Base-by-base conservation (phyloP, 2,329 filamentous ascomycete genomes). In the Fusarium papillatum region DNA sequence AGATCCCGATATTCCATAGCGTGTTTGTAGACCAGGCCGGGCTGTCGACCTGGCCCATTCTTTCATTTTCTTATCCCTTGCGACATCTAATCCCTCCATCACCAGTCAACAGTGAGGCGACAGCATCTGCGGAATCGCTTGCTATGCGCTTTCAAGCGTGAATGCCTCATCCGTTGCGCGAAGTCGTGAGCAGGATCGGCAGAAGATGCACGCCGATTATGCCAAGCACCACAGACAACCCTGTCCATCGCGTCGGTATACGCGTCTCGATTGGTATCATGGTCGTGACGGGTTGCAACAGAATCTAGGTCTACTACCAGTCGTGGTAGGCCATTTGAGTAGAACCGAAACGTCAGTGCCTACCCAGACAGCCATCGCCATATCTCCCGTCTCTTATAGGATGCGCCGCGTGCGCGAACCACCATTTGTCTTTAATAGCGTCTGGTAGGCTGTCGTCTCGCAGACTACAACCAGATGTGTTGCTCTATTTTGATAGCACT, bases 311-410 rank as follows among this genome's bases (percentile, higher is more conserved):
- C 0, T 53, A 7, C 2, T 66, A 24, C 39, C 63, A 64, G 11
- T 74, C 61, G 19, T 68, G 50, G 41, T 66, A 70, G 1, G 64
- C 36, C 68, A 64, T 65, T 29, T 66, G 46, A 36, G 5, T 74
- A 43, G 10, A 74, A 57, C 9, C 61, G 41, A 19, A 72, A 69
- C 2, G 36, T 50, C 7, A 68, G 29, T 0, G 50, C 63, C 9
- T 61, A 29, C 26, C 24, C 26, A 55, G 68, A 16, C n/a, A 7
- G 65, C 68, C 2, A 39, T 41, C 1, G 68, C 53, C 2, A 55
- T 48, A 7, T 69, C 29, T 0, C 13, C 36, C 4, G 63, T 76
- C 9, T 19, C 17, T 22, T 55, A 31, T 5, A 66, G 24, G 26
- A 72, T 72, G 1, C 26, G 26, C 26, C 7, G 26, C 61, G 4